Evolutionary conservation across 441 rosid species (phyloP).

Genomic region (Aleurites moluccanus): DNA sequence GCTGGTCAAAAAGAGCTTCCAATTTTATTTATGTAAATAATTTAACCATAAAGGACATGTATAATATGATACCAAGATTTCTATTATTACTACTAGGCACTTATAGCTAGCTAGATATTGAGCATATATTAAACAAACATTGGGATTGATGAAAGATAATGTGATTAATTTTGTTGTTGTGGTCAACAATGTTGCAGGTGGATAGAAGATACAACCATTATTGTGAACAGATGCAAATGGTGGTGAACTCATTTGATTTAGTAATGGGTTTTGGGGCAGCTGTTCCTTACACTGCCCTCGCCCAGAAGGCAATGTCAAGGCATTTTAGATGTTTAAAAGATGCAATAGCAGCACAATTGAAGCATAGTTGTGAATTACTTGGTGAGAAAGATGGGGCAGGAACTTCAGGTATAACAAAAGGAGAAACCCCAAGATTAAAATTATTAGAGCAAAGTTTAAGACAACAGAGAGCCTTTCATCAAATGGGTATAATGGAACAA

Average conservation of each 20-base stretch:
- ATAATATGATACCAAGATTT: not conserved
- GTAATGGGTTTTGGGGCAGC: constrained; percentile 91
- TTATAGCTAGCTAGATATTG: not conserved
- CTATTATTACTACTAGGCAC: no score
- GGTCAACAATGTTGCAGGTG: constrained; percentile 53
- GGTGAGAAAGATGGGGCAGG: constrained; percentile 80
- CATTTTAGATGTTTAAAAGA: constrained; percentile 91
- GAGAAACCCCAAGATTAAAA: constrained; percentile 87
- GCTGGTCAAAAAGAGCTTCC: not conserved
- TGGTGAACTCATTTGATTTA: constrained; percentile 86
- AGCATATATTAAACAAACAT: not conserved
- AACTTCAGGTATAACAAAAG: constrained; percentile 71
- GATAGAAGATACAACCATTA: constrained; percentile 90
- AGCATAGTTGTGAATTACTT: constrained; percentile 65
- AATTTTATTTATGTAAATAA: no score
- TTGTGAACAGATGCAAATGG: constrained; percentile 96
- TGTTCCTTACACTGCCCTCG: constrained; percentile 81
- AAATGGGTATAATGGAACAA: constrained; percentile 95
- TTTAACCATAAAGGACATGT: no score
- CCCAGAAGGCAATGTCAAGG: constrained; percentile 98
- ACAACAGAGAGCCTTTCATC: constrained; percentile 87
- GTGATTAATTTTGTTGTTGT: not conserved
- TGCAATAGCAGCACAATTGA: constrained; percentile 64
- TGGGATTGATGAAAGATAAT: constrained; percentile 1
- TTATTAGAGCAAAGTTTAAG: constrained; percentile 83